A percentile compares a stretch with the other conserved stretches of the same genome.
phyloP scores from a whole-genome alignment of 129 eudicot species.

The Logfia minima region DNA sequence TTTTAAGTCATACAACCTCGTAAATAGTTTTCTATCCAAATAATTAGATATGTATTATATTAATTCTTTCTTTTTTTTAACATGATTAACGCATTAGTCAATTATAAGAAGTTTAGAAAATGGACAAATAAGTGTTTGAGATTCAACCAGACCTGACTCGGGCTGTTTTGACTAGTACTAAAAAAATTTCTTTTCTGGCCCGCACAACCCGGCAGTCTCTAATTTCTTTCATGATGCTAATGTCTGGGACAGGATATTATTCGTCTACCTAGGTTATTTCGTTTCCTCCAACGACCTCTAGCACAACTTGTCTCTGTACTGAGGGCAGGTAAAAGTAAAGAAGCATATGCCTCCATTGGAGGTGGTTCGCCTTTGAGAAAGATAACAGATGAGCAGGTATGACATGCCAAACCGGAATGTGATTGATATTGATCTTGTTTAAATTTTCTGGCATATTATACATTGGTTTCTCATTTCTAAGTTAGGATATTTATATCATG shows the following conservation, averaged over 20 bases:
- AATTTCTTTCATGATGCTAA: not conserved
- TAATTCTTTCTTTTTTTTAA: too few relatives aligned
- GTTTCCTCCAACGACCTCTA: slow-evolving; percentile 71
- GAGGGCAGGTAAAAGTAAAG: slow-evolving; percentile 72
- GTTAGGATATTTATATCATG: not conserved
- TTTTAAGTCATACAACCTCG: too few relatives aligned
- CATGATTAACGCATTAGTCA: too few relatives aligned
- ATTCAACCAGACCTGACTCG: too few relatives aligned
- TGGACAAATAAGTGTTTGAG: too few relatives aligned
- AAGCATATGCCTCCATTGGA: slow-evolving; percentile 91
- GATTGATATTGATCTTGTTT: not conserved
- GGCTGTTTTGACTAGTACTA: not conserved
- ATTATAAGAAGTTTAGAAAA: too few relatives aligned
- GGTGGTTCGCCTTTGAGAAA: slow-evolving; percentile 86
- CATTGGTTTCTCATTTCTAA: not conserved
- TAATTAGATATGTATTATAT: too few relatives aligned
- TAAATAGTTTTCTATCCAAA: too few relatives aligned
- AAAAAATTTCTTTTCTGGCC: not conserved
- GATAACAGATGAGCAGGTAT: slow-evolving; percentile 86
- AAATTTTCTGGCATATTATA: not conserved
- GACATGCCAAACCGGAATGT: not conserved
- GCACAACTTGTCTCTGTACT: slow-evolving; percentile 66
- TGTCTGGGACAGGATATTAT: not conserved
- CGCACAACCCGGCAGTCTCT: not conserved
- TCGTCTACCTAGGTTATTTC: slow-evolving; percentile 6